These are phyloP conservation scores for Penicillium cosmopolitanum DNA, from an alignment of 495 filamentous ascomycete genomes.

Conservation along the genomic window DNA sequence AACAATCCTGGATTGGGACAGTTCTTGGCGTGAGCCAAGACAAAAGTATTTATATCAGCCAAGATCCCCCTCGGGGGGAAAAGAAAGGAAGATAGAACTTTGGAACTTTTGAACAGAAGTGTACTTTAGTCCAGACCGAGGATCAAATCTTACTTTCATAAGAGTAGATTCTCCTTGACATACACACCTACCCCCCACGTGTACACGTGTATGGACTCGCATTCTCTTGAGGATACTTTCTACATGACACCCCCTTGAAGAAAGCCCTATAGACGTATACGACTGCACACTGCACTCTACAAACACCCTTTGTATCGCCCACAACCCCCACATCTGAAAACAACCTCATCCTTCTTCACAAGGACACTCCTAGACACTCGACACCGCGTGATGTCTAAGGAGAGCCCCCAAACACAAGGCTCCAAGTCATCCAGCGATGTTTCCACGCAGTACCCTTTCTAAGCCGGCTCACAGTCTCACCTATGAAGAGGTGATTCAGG, in stretches of 20 bases:
- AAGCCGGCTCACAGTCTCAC: conserved; percentile 68
- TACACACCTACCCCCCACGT: conserved; percentile 20
- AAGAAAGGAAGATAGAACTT: conserved; percentile 8
- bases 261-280: conserved; percentile 34
- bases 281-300: neutral
- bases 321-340: neutral
- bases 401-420: conserved; percentile 37
- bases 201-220: conserved; percentile 41
- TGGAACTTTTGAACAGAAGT: conserved; percentile 14
- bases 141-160: conserved; percentile 6
- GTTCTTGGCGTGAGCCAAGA: neutral
- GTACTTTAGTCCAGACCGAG: conserved; percentile 20
- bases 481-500: conserved; percentile 53
- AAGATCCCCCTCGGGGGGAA: conserved; percentile 3
- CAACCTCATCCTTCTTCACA: neutral
- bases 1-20: conserved; percentile 1
- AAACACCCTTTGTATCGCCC: neutral
- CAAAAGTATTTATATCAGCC: conserved; percentile 25
- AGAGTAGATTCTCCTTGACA: conserved; percentile 9
- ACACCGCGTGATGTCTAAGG: conserved; percentile 48
- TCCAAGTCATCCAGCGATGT: conserved; percentile 30
- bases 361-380: conserved; percentile 10
- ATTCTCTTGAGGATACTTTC: conserved; percentile 38
- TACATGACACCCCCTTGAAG: conserved; percentile 41
- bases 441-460: conserved; percentile 42